Conservation (phyloP, 805 yeast species). For the Kuraishia molischiana region DNA sequence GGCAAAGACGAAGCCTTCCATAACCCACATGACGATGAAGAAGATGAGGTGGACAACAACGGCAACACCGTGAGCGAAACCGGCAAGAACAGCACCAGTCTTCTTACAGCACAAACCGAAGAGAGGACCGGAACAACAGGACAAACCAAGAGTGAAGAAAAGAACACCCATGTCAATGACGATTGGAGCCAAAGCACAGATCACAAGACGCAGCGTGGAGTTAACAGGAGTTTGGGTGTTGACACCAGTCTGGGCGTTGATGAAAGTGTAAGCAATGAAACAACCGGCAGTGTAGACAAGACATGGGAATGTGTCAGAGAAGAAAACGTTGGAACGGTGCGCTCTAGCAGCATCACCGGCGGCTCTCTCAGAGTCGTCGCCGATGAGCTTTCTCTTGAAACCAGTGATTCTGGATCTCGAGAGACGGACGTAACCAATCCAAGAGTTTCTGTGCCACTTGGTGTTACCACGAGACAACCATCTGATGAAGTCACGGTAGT, state of each 20-base stretch:
- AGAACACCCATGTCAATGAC: conserved; percentile 82
- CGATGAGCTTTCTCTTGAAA: conserved; percentile 66
- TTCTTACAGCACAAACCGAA: conserved; percentile 92
- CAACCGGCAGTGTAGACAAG: conserved; percentile 69
- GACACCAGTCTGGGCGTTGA: conserved; percentile 84
- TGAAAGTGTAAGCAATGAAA: conserved; percentile 70
- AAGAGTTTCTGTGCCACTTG: conserved; percentile 80
- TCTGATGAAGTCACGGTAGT: conserved; percentile 87
- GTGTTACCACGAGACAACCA: conserved; percentile 90
- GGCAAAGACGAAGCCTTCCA: conserved; percentile 85
- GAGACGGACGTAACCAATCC: conserved; percentile 79
- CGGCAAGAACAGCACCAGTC: conserved; percentile 94
- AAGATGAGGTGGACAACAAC: conserved; percentile 79
- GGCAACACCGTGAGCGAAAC: conserved; percentile 90
- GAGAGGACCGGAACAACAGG: conserved; percentile 97
- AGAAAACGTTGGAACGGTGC: conserved; percentile 61
- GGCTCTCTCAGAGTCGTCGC: conserved; percentile 71
- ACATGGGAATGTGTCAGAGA: conserved; percentile 67
- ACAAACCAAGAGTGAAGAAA: conserved; percentile 64
- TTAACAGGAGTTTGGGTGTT: conserved; percentile 43
- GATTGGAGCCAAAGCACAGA: conserved; percentile 86
- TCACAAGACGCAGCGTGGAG: conserved; percentile 60
- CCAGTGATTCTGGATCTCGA: conserved; percentile 82
- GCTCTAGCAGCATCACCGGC: conserved; percentile 83
- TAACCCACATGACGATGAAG: conserved; percentile 94